Conservation (phyloP, 2,329 filamentous ascomycete species). For the Alternaria longipes region DNA sequence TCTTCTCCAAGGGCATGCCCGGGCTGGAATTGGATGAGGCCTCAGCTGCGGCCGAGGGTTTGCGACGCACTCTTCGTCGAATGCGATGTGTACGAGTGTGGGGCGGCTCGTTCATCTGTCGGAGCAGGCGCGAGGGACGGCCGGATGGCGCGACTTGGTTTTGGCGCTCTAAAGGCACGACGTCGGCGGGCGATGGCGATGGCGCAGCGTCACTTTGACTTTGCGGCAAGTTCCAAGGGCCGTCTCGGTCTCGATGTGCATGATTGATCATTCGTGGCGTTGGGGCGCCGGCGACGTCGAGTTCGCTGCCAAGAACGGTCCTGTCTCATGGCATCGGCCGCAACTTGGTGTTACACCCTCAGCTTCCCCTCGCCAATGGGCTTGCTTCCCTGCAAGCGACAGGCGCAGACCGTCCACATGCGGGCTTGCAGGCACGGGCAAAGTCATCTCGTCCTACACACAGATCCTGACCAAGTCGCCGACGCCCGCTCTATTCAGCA, state of each 20-base stretch:
- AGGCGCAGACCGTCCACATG: slow-evolving; percentile 1
- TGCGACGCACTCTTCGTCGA: slow-evolving; percentile 39
- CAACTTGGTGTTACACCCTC: slow-evolving; percentile 15
- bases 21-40: slow-evolving; percentile 10
- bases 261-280: slow-evolving; percentile 39
- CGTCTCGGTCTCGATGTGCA: slow-evolving; percentile 31
- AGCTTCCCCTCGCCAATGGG: slow-evolving; percentile 11
- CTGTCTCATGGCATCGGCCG: slow-evolving; percentile 23
- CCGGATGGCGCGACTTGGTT: slow-evolving; percentile 3
- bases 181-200: slow-evolving; percentile 18
- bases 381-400: slow-evolving; percentile 6
- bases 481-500: neutral
- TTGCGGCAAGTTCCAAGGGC: slow-evolving; percentile 25
- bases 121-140: slow-evolving; percentile 17
- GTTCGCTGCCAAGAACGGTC: slow-evolving; percentile 22
- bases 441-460: neutral
- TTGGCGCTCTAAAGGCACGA: slow-evolving; percentile 4
- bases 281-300: slow-evolving; percentile 29
- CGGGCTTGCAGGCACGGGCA: neutral
- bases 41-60: slow-evolving; percentile 34
- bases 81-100: slow-evolving; percentile 29
- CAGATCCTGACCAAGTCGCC: neutral
- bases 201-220: slow-evolving; percentile 27
- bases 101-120: slow-evolving; percentile 40
- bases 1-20: slow-evolving; percentile 35